phyloP scores from a whole-genome alignment of 2,329 filamentous ascomycete genomes.

The Bipolaris bicolor region DNA sequence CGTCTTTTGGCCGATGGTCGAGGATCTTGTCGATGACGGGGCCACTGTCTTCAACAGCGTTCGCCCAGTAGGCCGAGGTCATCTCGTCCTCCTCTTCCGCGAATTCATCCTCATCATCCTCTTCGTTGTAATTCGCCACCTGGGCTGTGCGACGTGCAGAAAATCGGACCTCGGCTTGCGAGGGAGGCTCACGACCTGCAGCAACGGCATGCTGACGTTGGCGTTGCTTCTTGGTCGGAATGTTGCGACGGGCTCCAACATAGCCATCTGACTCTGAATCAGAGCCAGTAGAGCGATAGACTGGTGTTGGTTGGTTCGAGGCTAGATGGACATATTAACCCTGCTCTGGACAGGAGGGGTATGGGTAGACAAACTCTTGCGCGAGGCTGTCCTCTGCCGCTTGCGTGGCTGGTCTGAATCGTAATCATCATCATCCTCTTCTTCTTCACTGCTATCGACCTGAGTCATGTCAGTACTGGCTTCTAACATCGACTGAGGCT shows the following conservation, averaged over 20 bases:
- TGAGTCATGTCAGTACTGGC: slow-evolving; percentile 38
- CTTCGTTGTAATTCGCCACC: slow-evolving; percentile 71
- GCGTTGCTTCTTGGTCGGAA: slow-evolving; percentile 73
- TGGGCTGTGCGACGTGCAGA: slow-evolving; percentile 85
- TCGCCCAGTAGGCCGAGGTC: slow-evolving; percentile 73
- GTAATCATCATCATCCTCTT: slow-evolving; percentile 76
- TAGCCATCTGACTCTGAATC: slow-evolving; percentile 70
- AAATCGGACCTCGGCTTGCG: slow-evolving; percentile 84
- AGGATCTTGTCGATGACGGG: slow-evolving; percentile 91
- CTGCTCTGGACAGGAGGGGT: slow-evolving; percentile 17
- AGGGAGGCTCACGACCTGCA: slow-evolving; percentile 65
- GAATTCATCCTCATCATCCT: slow-evolving; percentile 63
- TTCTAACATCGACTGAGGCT: slow-evolving; percentile 17
- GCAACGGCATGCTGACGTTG: slow-evolving; percentile 72
- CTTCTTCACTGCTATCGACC: slow-evolving; percentile 68
- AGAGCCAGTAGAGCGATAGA: slow-evolving; percentile 66
- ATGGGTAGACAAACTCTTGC: slow-evolving; percentile 61
- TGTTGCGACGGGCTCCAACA: slow-evolving; percentile 73
- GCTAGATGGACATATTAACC: slow-evolving; percentile 60
- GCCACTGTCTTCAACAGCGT: slow-evolving; percentile 74
- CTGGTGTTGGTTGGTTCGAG: slow-evolving; percentile 57
- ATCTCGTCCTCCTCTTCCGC: slow-evolving; percentile 65
- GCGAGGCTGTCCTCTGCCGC: slow-evolving; percentile 69
- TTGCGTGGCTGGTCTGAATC: slow-evolving; percentile 66
- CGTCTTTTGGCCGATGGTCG: slow-evolving; percentile 80